phyloP scores from a whole-genome alignment of 345 rosid genomes.

The Diplotaxis tenuifolia region DNA sequence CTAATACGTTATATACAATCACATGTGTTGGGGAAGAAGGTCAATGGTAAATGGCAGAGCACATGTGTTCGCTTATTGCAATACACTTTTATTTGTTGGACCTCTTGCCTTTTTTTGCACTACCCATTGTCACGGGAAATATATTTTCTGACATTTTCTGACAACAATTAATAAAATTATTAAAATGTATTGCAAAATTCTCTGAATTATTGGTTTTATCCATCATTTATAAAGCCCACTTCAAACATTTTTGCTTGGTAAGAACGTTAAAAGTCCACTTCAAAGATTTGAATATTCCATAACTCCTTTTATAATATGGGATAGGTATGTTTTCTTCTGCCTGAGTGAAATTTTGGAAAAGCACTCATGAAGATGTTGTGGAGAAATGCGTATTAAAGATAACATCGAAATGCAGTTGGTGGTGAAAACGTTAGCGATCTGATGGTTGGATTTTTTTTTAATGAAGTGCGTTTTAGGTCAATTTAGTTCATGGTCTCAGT shows the following conservation, averaged over 20 bases:
- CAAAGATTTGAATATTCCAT: not conserved
- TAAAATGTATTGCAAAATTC: not conserved
- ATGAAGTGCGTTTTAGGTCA: not conserved
- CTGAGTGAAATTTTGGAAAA: not conserved
- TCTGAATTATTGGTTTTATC: not conserved
- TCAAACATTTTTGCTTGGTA: too few relatives aligned
- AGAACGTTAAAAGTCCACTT: too few relatives aligned
- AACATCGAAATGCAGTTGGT: not conserved
- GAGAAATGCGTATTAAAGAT: not conserved
- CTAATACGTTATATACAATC: not conserved
- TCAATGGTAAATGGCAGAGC: constrained; percentile 31
- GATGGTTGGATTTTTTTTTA: not conserved
- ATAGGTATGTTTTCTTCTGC: not conserved
- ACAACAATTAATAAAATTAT: not conserved
- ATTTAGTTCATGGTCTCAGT: not conserved
- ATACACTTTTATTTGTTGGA: constrained; percentile 24
- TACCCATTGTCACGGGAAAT: constrained; percentile 33
- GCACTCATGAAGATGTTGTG: not conserved
- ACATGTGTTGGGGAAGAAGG: constrained; percentile 34
- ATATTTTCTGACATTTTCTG: constrained; percentile 22
- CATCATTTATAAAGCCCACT: too few relatives aligned
- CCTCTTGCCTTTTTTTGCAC: constrained; percentile 14
- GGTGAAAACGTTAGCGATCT: not conserved
- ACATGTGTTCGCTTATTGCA: constrained; percentile 31
- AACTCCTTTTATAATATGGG: not conserved